A percentile compares a stretch with the other conserved stretches of the same genome.
These are phyloP conservation scores for Kingdonia uniflora DNA, from an alignment of 164 flowering plant genomes.

Conservation along the genomic window DNA sequence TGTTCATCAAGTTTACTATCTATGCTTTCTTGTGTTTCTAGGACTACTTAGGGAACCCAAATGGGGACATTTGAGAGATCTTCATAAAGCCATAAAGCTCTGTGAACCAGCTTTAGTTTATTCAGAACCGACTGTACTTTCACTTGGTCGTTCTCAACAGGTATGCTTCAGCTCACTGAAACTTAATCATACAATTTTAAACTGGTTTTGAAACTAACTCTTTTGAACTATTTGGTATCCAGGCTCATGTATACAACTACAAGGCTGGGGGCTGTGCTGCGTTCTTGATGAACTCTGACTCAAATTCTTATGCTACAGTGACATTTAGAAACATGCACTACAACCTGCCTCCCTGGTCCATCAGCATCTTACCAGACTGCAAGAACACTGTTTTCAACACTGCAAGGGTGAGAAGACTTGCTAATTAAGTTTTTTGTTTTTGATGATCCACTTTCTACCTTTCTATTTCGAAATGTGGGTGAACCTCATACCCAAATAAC, in stretches of 20 bases:
- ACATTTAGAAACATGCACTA: slow-evolving; percentile 39
- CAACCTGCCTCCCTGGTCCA: slow-evolving; percentile 80
- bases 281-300: slow-evolving; percentile 70
- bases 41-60: slow-evolving; percentile 75
- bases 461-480: no score
- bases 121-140: slow-evolving; percentile 42
- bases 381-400: slow-evolving; percentile 68
- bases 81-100: slow-evolving; percentile 77
- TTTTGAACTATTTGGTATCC: not conserved
- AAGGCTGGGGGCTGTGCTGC: slow-evolving; percentile 70
- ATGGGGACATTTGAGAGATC: slow-evolving; percentile 74
- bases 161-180: slow-evolving; percentile 19
- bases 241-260: slow-evolving; percentile 68
- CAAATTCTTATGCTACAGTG: slow-evolving; percentile 33
- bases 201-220: not conserved
- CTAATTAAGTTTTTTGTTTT: no score
- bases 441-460: no score
- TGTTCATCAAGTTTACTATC: not conserved
- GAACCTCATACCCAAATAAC: no score
- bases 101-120: slow-evolving; percentile 76
- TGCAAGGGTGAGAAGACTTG: slow-evolving; percentile 59
- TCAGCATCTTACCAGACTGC: slow-evolving; percentile 95
- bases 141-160: slow-evolving; percentile 59
- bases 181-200: not conserved
- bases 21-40: slow-evolving; percentile 15